Evolutionary conservation across 75 land plant species (phyloP), one percentile per base, ranked within the genome.

Genomic region (Azolla pinnata): DNA sequence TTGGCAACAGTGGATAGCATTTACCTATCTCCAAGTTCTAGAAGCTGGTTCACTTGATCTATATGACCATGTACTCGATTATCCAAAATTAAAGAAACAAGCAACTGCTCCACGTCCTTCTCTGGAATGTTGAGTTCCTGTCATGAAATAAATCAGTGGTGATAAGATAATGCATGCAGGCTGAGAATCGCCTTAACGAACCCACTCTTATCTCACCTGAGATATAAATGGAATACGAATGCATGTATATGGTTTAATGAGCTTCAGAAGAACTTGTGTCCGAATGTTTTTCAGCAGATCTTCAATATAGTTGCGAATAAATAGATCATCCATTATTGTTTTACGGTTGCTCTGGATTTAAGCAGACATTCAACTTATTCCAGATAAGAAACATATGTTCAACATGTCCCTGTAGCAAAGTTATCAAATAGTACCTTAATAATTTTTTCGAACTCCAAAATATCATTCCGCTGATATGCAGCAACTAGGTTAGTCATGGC

Each of bases 71-170:
- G 74, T 4, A 92, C 82, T 18, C 95, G 75, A 57, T 85, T 92
- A 69, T 92, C 97, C 72, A 92, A 60, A 19, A 92, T 88, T 19
- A 92, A 65, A 26, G 97, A 92, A 5, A 92, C 97, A 29, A 92
- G 68, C 7, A 92, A 71, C 48, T 88, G 78, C 70, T 92, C 97
- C 53, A 92, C 97, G 66, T 92, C 97, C 70, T 82, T 75, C 54
- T 92, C 97, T 27, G 97, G 97, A 59, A 92, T 91, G 61, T 92
- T 92, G 19, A 92, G 83, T 64, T 92, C 97, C 97, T 92, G 72
- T 4, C 42, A n/a, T n/a, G 16, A 47, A 63, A 1, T 2, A n/a
- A 29, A 53, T 23, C 25, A 29, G 29, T 49, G 25, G 21, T 32
- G n/a, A n/a, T 47, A 18, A 65, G 27, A 30, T 60, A 5, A 9